phyloP scores from a whole-genome alignment of 148 eudicot species.

The Chenopodium album region DNA sequence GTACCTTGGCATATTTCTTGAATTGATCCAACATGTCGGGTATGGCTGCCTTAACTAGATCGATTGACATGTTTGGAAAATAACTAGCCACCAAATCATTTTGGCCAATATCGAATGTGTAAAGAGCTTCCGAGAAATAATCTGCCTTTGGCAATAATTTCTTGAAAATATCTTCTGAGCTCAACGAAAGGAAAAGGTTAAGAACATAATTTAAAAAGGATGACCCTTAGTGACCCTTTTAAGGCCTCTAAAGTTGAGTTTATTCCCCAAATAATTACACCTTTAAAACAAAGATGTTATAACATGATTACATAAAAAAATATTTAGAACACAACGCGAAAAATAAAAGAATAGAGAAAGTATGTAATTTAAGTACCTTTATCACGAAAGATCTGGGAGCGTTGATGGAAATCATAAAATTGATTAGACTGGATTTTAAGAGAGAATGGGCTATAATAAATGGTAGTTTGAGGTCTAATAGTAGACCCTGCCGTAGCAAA shows the following conservation, averaged over 20 bases:
- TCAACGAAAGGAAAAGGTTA: not conserved
- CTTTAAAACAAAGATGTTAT: too few species aligned
- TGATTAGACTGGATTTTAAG: constrained; percentile 56
- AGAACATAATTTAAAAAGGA: too few species aligned
- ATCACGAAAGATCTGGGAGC: not conserved
- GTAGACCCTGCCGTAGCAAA: constrained; percentile 77
- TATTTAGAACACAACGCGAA: too few species aligned
- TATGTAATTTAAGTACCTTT: not conserved
- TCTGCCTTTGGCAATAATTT: constrained; percentile 39
- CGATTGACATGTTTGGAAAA: constrained; percentile 39
- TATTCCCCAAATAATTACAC: too few species aligned
- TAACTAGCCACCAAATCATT: constrained; percentile 57
- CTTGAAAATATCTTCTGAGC: constrained; percentile 34
- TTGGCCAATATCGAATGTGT: constrained; percentile 83
- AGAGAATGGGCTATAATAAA: constrained; percentile 55
- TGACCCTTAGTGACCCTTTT: too few species aligned
- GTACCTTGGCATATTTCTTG: constrained; percentile 8
- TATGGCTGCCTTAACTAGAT: constrained; percentile 51
- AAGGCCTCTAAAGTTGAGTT: too few species aligned
- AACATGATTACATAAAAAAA: too few species aligned
- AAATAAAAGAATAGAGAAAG: too few species aligned
- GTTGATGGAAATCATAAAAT: constrained; percentile 27
- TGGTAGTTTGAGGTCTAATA: constrained; percentile 47
- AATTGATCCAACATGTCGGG: constrained; percentile 61
- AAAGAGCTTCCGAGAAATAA: constrained; percentile 53